A percentile compares a stretch with the other conserved stretches of the same genome.
Evolutionary conservation across 2,329 filamentous ascomycete genomes (phyloP).

Genomic region (Bipolaris bicolor): DNA sequence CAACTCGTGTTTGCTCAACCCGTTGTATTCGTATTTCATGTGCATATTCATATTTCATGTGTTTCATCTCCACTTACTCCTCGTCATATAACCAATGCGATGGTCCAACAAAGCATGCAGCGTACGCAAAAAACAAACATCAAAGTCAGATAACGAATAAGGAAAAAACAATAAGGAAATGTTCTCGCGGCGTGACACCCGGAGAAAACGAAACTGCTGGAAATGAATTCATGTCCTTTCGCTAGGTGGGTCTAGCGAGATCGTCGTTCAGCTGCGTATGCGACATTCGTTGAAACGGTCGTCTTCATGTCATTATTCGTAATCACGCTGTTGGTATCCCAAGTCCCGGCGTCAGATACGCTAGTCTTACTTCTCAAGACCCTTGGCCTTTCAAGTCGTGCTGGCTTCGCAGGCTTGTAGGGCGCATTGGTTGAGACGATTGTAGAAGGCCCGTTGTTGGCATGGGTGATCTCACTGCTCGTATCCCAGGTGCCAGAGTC

Average conservation of each 20-base stretch:
- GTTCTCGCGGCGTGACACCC: not conserved
- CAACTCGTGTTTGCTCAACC: conserved; percentile 8
- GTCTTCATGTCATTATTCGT: conserved; percentile 16
- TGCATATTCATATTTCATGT: conserved; percentile 13
- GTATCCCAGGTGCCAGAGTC: conserved; percentile 17
- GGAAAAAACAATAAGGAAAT: not conserved
- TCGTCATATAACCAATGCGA: not conserved
- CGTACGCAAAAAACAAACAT: conserved; percentile 1
- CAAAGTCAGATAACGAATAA: not conserved
- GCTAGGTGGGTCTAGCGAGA: conserved; percentile 5
- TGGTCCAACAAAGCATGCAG: not conserved
- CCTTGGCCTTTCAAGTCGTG: conserved; percentile 4
- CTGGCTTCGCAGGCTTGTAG: conserved; percentile 5
- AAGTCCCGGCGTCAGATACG: conserved; percentile 11
- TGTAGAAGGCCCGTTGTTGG: conserved; percentile 14
- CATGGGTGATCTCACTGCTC: conserved; percentile 16
- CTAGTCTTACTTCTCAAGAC: conserved; percentile 11
- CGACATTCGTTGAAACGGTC: conserved; percentile 13
- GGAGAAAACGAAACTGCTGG: not conserved
- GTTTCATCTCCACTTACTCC: conserved; percentile 12
- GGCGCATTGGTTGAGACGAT: conserved; percentile 8
- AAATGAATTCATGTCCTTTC: conserved; percentile 2
- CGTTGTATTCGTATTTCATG: conserved; percentile 5
- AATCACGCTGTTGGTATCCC: conserved; percentile 16
- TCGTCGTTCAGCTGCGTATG: conserved; percentile 7